Conservation (phyloP, 169 alveolate species). For the Plasmodium ovale region DNA sequence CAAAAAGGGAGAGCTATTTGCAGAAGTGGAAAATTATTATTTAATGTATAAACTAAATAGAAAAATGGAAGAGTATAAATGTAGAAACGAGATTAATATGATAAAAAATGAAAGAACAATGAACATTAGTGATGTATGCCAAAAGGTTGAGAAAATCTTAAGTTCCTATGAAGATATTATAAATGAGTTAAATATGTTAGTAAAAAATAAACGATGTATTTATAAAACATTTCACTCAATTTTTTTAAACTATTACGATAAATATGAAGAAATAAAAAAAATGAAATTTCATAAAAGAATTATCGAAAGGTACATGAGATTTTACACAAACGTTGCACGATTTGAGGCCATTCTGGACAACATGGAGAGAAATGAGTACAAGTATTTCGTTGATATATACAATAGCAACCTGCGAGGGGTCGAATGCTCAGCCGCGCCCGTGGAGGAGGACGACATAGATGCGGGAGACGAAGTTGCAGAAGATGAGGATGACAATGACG, state of each 20-base stretch:
- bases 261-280: constrained; percentile 44
- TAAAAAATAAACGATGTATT: constrained; percentile 53
- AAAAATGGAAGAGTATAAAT: constrained; percentile 62
- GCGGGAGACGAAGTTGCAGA: background rate
- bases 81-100: constrained; percentile 35
- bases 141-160: constrained; percentile 38
- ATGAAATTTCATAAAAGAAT: constrained; percentile 46
- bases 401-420: background rate
- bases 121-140: constrained; percentile 1
- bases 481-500: background rate
- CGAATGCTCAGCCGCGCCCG: background rate
- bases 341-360: constrained; percentile 44
- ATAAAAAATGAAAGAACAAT: constrained; percentile 34
- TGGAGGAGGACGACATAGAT: background rate
- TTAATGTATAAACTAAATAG: constrained; percentile 51
- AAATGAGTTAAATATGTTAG: constrained; percentile 36
- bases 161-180: constrained; percentile 15
- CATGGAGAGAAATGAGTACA: constrained; percentile 52
- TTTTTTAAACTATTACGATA: constrained; percentile 63
- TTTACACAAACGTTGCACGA: constrained; percentile 36
- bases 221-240: constrained; percentile 65
- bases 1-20: background rate
- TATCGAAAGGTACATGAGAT: constrained; percentile 28
- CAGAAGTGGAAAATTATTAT: constrained; percentile 67
- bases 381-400: constrained; percentile 51